Base-by-base conservation (phyloP, 1,284 basidiomycete species). In the Kalmanozyma brasiliensis region DNA sequence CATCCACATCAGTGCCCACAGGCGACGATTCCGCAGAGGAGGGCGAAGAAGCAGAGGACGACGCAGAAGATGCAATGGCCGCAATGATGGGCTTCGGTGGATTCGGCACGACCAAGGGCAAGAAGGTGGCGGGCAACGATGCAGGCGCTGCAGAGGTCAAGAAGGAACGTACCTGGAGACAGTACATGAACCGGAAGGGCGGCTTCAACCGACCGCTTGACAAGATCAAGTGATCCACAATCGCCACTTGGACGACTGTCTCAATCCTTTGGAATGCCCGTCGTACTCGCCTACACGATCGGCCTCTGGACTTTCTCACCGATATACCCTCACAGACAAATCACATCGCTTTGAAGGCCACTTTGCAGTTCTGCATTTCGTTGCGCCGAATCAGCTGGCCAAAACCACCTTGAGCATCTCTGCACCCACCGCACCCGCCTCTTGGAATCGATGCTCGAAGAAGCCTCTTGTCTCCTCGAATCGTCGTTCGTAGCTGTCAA, bases 81-180 rank as follows among this genome's bases (percentile, higher is more conserved):
- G 87, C 89, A 24, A 88, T 90, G 87, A 94, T 98, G 91, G 94
- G 94, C 40, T 85, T 98, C 77, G 82, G 85, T 44, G 92, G 92
- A 1, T 98, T 98, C 80, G 92, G 90, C 8, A 87, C 89, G 0
- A 96, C 94, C 0, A 96, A 97, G 35, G 72, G 79, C 58, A 92
- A 91, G 22, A 93, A 94, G 69, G 90, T 93, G 82, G 88, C 90
- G 68, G 71, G 73, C 22, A 76, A 78, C 34, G 81, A 84, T 30
- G 77, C 78, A 0, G 83, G 93, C 30, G 79, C 73, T 2, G 87
- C 87, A 1, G 83, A 89, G 52, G 84, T 96, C 74, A 94, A 94
- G 86, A 93, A 94, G 84, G 87, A 89, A 68, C 86, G 94, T 52
- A 95, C 93, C 24, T 97, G 94, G 94, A 86, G 94, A 69, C 94